Base-by-base conservation (phyloP, 345 rosid species). In the Brassica napus region DNA sequence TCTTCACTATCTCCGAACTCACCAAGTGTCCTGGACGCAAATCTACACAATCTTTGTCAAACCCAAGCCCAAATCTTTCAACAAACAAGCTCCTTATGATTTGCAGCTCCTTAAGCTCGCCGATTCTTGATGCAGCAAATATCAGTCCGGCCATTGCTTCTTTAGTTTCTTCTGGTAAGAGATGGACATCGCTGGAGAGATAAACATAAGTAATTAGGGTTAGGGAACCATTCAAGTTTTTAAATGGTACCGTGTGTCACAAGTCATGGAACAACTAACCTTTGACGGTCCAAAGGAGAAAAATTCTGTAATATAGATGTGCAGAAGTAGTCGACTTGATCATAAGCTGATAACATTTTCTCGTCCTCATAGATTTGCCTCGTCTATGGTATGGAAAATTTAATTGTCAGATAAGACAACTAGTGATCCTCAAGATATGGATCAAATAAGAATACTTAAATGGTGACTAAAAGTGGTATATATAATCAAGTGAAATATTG, bases 101-200 rank as follows among this genome's bases (percentile, higher is more conserved):
- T 2, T 77, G 78, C 21, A 83, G 65, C 65, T 60, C 34, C 65
- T 60, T 60, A 24, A 60, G 65, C 65, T 60, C 65, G 2, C 87
- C 86, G 28, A 85, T 81, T 75, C 85, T 85, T 32, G 85, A 72
- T 57, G 86, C 84, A 12, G 83, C 86, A 75, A 74, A 85, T 24
- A 83, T 62, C 1, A 86, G 3, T 21, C 81, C 82, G 4, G 82
- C 77, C 21, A 84, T 64, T 42, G 84, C 86, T 75, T 83, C 81
- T 57, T 49, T 49, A 26, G 59, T 71, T 69, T 69, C 82, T 39
- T 69, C 37, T 0, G 82, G 81, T 54, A 86, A 81, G n/a, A 30
- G 21, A 61, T 60, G 65, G 11, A 60, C 8, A 60, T 60, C 32
- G n/a, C 34, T 60, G 6, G 64, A 9, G 65, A 24, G 31, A 60